Percentiles rank a stretch among this genome's conserved stretches.
Evolutionary conservation across 805 yeast genomes (phyloP).

Genomic region (Lipomyces mesembrius): DNA sequence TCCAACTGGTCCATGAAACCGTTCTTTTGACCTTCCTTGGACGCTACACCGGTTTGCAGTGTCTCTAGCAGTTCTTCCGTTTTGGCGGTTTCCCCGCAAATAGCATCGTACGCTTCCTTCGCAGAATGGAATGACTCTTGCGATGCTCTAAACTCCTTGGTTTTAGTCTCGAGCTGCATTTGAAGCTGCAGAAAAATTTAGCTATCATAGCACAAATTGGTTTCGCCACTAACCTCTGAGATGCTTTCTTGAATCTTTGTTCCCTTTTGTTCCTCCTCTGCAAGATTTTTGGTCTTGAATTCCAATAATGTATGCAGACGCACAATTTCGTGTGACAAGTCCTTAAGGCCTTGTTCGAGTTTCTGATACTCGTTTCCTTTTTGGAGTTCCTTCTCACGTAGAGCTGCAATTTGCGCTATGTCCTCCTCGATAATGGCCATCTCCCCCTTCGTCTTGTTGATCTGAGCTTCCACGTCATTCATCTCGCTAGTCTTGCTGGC

Average conservation of each 20-base stretch:
- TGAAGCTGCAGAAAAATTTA: conserved; percentile 6
- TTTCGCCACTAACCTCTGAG: conserved; percentile 44
- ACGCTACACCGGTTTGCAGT: conserved; percentile 85
- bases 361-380: conserved; percentile 65
- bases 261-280: conserved; percentile 56
- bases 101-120: conserved; percentile 51
- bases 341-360: conserved; percentile 62
- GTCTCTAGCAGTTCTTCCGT: conserved; percentile 83
- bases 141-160: conserved; percentile 48
- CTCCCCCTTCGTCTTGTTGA: conserved; percentile 49
- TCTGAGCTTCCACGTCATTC: conserved; percentile 9
- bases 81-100: conserved; percentile 56
- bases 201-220: conserved; percentile 12
- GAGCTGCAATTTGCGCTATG: conserved; percentile 56
- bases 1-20: conserved; percentile 75
- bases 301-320: conserved; percentile 68
- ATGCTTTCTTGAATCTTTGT: conserved; percentile 47
- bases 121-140: conserved; percentile 55
- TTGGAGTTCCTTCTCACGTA: conserved; percentile 61
- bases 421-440: conserved; percentile 64
- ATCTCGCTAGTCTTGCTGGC: conserved; percentile 20
- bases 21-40: conserved; percentile 73
- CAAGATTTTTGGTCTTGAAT: conserved; percentile 59
- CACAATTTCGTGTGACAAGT: conserved; percentile 64
- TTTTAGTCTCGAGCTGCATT: conserved; percentile 43